phyloP scores from a whole-genome alignment of 1,284 basidiomycete genomes.

The Moniliella sp. region DNA sequence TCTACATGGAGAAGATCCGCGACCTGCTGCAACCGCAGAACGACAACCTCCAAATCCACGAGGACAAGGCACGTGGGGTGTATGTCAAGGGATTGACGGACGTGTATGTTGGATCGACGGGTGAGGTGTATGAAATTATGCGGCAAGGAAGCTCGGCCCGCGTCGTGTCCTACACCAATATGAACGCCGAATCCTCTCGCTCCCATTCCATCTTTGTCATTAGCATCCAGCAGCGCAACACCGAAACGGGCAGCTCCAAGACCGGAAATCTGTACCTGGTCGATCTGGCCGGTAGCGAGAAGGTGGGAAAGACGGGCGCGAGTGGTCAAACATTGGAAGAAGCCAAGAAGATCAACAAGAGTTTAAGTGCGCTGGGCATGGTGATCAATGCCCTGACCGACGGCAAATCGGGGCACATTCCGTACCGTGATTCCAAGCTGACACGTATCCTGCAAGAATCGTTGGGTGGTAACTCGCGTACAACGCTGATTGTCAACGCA shows the following conservation, averaged over 20 bases:
- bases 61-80: conserved; percentile 89
- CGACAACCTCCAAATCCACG: conserved; percentile 92
- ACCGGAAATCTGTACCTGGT: conserved; percentile 91
- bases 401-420: conserved; percentile 67
- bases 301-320: conserved; percentile 96
- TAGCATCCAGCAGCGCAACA: conserved; percentile 83
- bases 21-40: conserved; percentile 88
- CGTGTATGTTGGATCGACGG: conserved; percentile 61
- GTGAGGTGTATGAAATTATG: conserved; percentile 96
- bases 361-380: conserved; percentile 88
- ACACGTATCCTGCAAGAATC: conserved; percentile 99
- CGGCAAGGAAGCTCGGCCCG: conserved; percentile 73
- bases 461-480: conserved; percentile 90
- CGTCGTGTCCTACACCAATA: conserved; percentile 80
- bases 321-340: conserved; percentile 96
- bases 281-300: conserved; percentile 93
- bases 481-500: conserved; percentile 95
- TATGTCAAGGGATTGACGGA: conserved; percentile 95
- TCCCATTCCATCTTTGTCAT: conserved; percentile 98
- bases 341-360: conserved; percentile 99
- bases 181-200: conserved; percentile 97
- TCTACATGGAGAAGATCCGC: conserved; percentile 87
- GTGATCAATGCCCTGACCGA: conserved; percentile 97
- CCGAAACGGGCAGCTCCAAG: conserved; percentile 82
- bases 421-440: conserved; percentile 95